These are phyloP conservation scores for Exophiala lecanii-corni DNA, from an alignment of 2,329 filamentous ascomycete species.

Conservation along the genomic window DNA sequence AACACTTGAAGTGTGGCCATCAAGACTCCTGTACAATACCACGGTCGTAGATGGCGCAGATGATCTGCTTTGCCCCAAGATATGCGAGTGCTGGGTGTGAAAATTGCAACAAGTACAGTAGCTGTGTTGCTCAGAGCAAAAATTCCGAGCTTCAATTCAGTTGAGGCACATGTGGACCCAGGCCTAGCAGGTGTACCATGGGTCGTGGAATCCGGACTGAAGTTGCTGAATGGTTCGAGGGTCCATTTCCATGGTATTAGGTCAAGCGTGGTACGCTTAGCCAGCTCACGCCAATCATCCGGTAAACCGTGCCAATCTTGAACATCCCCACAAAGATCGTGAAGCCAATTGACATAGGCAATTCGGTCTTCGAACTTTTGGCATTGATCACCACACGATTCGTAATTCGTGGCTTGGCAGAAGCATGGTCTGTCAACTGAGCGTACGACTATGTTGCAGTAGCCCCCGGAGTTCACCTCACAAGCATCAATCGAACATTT, in stretches of 20 bases:
- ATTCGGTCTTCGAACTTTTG: slow-evolving; percentile 32
- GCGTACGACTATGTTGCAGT: slow-evolving; percentile 28
- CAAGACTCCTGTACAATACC: slow-evolving; percentile 24
- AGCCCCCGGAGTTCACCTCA: slow-evolving; percentile 29
- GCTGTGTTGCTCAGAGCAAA: slow-evolving; percentile 26
- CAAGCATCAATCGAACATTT: slow-evolving; percentile 33
- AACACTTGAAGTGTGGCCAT: slow-evolving; percentile 27
- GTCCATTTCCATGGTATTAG: slow-evolving; percentile 34
- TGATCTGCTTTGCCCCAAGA: neutral
- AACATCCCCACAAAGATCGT: slow-evolving; percentile 29
- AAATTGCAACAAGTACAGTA: slow-evolving; percentile 20
- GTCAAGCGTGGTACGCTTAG: slow-evolving; percentile 25
- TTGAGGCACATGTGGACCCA: slow-evolving; percentile 24
- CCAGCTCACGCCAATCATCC: slow-evolving; percentile 29
- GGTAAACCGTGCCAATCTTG: slow-evolving; percentile 32
- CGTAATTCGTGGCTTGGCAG: slow-evolving; percentile 30
- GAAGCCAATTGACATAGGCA: slow-evolving; percentile 32
- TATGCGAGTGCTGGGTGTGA: neutral
- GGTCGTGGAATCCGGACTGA: slow-evolving; percentile 4
- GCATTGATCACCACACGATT: slow-evolving; percentile 29
- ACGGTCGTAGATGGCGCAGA: slow-evolving; percentile 8
- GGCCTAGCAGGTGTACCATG: slow-evolving; percentile 3
- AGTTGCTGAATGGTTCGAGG: slow-evolving; percentile 20
- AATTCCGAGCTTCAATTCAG: slow-evolving; percentile 27
- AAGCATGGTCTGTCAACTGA: slow-evolving; percentile 31